These are phyloP conservation scores for Cercospora brassicicola DNA, from an alignment of 2,329 filamentous ascomycete species.

Conservation along the genomic window DNA sequence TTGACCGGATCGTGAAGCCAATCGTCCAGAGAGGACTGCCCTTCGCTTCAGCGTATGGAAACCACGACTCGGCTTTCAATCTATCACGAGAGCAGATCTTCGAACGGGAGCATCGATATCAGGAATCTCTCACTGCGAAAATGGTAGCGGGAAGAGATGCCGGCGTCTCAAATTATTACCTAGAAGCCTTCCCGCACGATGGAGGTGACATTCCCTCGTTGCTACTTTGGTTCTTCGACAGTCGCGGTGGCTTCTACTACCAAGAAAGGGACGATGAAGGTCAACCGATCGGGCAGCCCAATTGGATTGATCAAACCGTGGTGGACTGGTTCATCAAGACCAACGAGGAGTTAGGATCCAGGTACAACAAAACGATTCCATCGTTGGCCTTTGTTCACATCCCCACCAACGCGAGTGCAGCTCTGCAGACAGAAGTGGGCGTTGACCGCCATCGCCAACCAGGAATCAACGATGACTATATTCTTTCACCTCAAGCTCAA, in stretches of 20 bases:
- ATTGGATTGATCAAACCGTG: slow-evolving; percentile 50
- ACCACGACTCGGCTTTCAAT: slow-evolving; percentile 66
- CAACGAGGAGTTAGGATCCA: slow-evolving; percentile 16
- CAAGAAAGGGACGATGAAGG: slow-evolving; percentile 45
- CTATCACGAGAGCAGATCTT: slow-evolving; percentile 52
- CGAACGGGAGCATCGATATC: slow-evolving; percentile 42
- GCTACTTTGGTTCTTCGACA: slow-evolving; percentile 73
- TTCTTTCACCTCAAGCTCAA: slow-evolving; percentile 46
- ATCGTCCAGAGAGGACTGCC: slow-evolving; percentile 56
- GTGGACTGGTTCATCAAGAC: slow-evolving; percentile 49
- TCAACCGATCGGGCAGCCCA: slow-evolving; percentile 37
- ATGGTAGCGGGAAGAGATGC: slow-evolving; percentile 44
- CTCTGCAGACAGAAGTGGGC: slow-evolving; percentile 45
- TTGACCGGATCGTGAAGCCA: slow-evolving; percentile 61
- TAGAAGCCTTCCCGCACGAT: slow-evolving; percentile 49
- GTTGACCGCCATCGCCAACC: slow-evolving; percentile 47
- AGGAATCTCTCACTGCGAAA: slow-evolving; percentile 45
- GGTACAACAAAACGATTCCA: slow-evolving; percentile 41
- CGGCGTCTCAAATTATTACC: slow-evolving; percentile 57
- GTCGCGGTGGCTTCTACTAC: slow-evolving; percentile 55
- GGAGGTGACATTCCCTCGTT: slow-evolving; percentile 48
- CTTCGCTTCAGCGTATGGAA: slow-evolving; percentile 71
- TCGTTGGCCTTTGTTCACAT: slow-evolving; percentile 60
- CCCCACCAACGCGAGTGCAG: slow-evolving; percentile 47
- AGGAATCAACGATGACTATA: slow-evolving; percentile 49